Percentiles rank a stretch among this genome's conserved stretches.
phyloP scores from a whole-genome alignment of 1,139 yeast genomes.

The Casaregolazyma lundiana region DNA sequence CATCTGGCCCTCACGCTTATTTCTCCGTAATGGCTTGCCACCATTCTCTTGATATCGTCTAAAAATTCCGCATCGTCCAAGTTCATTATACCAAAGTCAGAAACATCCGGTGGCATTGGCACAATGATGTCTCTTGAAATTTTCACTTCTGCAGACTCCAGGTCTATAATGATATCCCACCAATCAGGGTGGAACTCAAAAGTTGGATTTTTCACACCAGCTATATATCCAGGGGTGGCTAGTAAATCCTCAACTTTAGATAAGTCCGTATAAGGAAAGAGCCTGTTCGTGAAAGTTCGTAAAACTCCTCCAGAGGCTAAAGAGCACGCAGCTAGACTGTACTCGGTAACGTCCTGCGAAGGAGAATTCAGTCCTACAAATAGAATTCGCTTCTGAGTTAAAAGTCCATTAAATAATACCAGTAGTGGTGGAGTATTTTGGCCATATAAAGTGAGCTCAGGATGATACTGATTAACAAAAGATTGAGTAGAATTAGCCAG shows the following conservation, averaged over 20 bases:
- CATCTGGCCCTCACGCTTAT: slow-evolving; percentile 32
- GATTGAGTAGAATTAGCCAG: slow-evolving; percentile 18
- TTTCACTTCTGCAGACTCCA: slow-evolving; percentile 46
- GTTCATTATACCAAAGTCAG: slow-evolving; percentile 1
- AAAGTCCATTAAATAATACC: slow-evolving; percentile 51
- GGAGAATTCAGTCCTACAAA: slow-evolving; percentile 53
- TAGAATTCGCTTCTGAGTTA: slow-evolving; percentile 54
- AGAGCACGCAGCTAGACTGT: slow-evolving; percentile 49
- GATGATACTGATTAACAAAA: slow-evolving; percentile 23
- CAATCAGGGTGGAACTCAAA: slow-evolving; percentile 52
- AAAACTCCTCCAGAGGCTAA: slow-evolving; percentile 55
- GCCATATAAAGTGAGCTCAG: slow-evolving; percentile 47
- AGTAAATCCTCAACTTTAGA: slow-evolving; percentile 55
- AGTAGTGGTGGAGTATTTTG: slow-evolving; percentile 56
- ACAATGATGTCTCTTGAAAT: slow-evolving; percentile 28
- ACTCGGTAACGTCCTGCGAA: slow-evolving; percentile 53
- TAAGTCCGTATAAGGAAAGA: slow-evolving; percentile 61
- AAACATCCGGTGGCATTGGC: background rate
- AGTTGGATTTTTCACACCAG: slow-evolving; percentile 66
- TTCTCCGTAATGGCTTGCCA: slow-evolving; percentile 34
- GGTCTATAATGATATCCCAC: slow-evolving; percentile 60
- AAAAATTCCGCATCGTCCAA: slow-evolving; percentile 31
- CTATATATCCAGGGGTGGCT: slow-evolving; percentile 51
- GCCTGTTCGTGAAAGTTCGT: slow-evolving; percentile 43
- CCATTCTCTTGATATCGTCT: slow-evolving; percentile 31